Percentiles rank a stretch among this genome's conserved stretches.
Evolutionary conservation across 352 stramenopile species (phyloP).

Genomic region (Phytophthora sojae): DNA sequence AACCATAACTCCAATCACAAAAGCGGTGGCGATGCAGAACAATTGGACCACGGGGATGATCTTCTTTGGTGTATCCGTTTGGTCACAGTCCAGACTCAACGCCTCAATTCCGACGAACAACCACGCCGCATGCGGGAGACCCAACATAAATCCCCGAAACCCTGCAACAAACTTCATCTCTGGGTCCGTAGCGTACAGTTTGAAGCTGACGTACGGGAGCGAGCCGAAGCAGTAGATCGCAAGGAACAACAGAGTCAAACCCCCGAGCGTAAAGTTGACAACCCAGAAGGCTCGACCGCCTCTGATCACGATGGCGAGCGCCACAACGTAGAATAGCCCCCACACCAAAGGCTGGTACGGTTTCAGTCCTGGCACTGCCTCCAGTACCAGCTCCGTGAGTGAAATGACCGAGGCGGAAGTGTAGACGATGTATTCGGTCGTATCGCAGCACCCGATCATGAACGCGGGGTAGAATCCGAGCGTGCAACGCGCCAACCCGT

Average conservation of each 20-base stretch:
- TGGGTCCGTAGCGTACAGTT: slow-evolving; percentile 3
- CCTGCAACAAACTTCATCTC: slow-evolving; percentile 8
- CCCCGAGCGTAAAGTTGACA: slow-evolving; percentile 30
- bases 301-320: slow-evolving; percentile 27
- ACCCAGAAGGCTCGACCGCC: slow-evolving; percentile 42
- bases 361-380: slow-evolving; percentile 4
- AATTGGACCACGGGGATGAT: slow-evolving; percentile 45
- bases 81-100: slow-evolving; percentile 30
- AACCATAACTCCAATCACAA: slow-evolving; percentile 39
- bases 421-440: slow-evolving; percentile 45
- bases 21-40: slow-evolving; percentile 41
- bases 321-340: slow-evolving; percentile 32
- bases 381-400: slow-evolving; percentile 40
- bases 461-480: slow-evolving; percentile 39
- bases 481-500: slow-evolving; percentile 37
- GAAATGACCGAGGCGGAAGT: slow-evolving; percentile 32
- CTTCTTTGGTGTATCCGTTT: slow-evolving; percentile 42
- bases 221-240: slow-evolving; percentile 43
- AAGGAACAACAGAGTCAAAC: slow-evolving; percentile 33
- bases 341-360: slow-evolving; percentile 29
- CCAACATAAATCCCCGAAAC: slow-evolving; percentile 32
- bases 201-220: slow-evolving; percentile 30
- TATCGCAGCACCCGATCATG: slow-evolving; percentile 40
- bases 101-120: slow-evolving; percentile 53
- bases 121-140: slow-evolving; percentile 37